Evolutionary conservation across 1,284 basidiomycete species (phyloP).

Genomic region (Fistulina hepatica): DNA sequence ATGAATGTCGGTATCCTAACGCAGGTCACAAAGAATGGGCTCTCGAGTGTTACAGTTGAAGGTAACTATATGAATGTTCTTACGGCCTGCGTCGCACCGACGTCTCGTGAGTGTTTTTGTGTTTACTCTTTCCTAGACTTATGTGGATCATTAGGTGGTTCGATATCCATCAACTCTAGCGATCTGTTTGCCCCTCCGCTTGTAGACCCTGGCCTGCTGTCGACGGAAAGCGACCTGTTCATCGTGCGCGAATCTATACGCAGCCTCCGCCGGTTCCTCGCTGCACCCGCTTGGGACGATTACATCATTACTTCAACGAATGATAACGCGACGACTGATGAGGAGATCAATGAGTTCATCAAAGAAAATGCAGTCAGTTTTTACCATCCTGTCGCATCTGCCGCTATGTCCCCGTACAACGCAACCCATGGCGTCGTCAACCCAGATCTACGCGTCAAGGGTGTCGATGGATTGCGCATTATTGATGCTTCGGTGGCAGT

Average conservation of each 20-base stretch:
- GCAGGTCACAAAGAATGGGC: constrained; percentile 6
- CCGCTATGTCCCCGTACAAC: constrained; percentile 20
- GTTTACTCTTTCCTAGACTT: too few relatives aligned
- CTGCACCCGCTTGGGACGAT: constrained; percentile 13
- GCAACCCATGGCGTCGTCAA: constrained; percentile 25
- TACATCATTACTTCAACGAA: constrained; percentile 11
- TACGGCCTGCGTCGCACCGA: constrained; percentile 9
- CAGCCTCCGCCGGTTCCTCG: constrained; percentile 12
- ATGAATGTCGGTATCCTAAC: neutral
- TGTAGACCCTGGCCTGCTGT: constrained; percentile 17
- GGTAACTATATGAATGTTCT: constrained; percentile 11
- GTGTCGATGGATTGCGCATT: constrained; percentile 26
- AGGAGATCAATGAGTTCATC: constrained; percentile 21
- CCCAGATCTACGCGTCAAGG: constrained; percentile 28
- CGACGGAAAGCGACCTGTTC: constrained; percentile 12
- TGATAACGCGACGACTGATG: constrained; percentile 19
- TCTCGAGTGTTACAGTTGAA: constrained; percentile 4
- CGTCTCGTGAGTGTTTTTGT: constrained; percentile 6
- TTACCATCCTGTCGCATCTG: constrained; percentile 25
- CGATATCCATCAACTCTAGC: constrained; percentile 15
- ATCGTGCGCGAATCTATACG: constrained; percentile 14
- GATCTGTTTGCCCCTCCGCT: constrained; percentile 16
- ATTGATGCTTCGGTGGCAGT: constrained; percentile 31
- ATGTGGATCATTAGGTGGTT: too few relatives aligned
- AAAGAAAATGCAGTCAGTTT: constrained; percentile 23